Evolutionary conservation across 2,329 filamentous ascomycete genomes (phyloP), one percentile per base, ranked within the genome.

Genomic region (Talaromyces atroroseus): DNA sequence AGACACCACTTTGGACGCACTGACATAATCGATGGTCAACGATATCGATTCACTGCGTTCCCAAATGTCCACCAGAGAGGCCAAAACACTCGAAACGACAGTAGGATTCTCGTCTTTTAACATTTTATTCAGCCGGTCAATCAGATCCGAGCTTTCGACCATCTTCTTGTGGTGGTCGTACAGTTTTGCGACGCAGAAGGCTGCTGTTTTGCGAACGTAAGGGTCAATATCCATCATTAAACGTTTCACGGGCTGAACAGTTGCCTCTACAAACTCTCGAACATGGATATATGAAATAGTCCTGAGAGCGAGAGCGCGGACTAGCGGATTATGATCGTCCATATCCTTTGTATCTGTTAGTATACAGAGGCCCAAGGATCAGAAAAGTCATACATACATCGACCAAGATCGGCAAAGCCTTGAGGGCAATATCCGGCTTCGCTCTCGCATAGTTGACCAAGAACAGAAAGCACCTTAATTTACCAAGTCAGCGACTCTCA

Each of bases 201-300:
- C 92, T 2, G 94, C 92, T 2, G 94, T 97, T 74, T 99, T 99
- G 63, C 94, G 90, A 24, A 99, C 94, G 69, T 99, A 99, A 2
- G 94, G 92, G 69, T 99, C 94, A 45, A 84, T 71, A 68, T 99
- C 94, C 69, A 85, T 85, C 61, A 99, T 83, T 50, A 96, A 80
- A 52, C 83, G 82, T 75, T 92, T 95, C 55, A 96, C 83, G 29
- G 94, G 85, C 11, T 87, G 86, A 4, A 96, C 85, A 0, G 91
- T 95, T 12, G 90, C 88, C 74, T 95, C 89, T 65, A 97, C 91
- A 68, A 95, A 99, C 70, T 99, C 92, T 63, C 88, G 86, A 47
- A 99, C 94, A 70, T 99, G 92, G 62, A 99, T 88, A 70, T 99
- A 99, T 12, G 94, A 96, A 77, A 99, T 94, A 55, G 94, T 99